Percentiles rank a stretch among this genome's conserved stretches.
Conservation (phyloP, 805 yeast genomes). For the Kluyveromyces nonfermentans region DNA sequence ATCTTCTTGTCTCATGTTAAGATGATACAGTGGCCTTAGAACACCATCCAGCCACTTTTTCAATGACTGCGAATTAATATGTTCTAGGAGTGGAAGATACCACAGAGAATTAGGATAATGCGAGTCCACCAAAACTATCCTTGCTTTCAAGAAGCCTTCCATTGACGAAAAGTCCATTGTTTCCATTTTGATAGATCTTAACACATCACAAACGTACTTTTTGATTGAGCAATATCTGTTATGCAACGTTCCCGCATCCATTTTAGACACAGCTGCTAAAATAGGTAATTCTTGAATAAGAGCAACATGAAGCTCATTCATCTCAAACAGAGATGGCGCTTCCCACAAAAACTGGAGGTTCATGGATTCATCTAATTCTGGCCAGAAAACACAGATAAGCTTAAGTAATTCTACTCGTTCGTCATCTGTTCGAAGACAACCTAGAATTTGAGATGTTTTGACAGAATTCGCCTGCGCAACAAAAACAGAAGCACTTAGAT, state of each 20-base stretch:
- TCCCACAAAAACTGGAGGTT: conserved; percentile 11
- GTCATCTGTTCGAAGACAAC: background rate
- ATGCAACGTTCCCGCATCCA: conserved; percentile 11
- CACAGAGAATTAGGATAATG: conserved; percentile 12
- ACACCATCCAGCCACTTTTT: conserved; percentile 22
- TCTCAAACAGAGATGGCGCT: conserved; percentile 4
- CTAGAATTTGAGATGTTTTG: background rate
- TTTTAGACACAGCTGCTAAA: conserved; percentile 18
- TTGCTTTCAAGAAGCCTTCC: conserved; percentile 17
- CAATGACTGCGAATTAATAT: conserved; percentile 6
- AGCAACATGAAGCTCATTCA: conserved; percentile 24
- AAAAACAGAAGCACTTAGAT: conserved; percentile 17
- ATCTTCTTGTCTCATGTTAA: conserved; percentile 9
- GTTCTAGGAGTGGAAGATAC: conserved; percentile 12
- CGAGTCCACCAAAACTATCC: conserved; percentile 19
- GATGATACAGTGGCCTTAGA: conserved; percentile 24
- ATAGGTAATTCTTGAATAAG: conserved; percentile 12
- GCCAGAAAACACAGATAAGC: conserved; percentile 23
- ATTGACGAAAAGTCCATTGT: conserved; percentile 4
- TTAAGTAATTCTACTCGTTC: conserved; percentile 11
- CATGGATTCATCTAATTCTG: conserved; percentile 23
- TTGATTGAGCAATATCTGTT: conserved; percentile 10
- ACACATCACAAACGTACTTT: conserved; percentile 9
- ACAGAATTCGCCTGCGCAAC: conserved; percentile 17
- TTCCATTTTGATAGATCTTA: conserved; percentile 1